These are phyloP conservation scores for Cytauxzoon felis DNA, from an alignment of 169 alveolate species.

Conservation along the genomic window DNA sequence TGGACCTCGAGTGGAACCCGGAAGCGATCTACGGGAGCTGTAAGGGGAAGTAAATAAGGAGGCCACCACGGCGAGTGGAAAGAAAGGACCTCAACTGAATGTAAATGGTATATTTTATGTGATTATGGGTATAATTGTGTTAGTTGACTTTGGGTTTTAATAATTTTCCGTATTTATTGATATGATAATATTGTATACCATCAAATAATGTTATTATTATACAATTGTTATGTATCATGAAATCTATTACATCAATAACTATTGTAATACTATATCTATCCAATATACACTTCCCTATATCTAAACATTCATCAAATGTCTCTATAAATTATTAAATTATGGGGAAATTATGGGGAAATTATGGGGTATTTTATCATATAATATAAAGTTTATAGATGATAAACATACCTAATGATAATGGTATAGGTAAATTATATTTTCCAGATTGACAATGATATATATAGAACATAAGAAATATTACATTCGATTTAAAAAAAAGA, in stretches of 20 bases:
- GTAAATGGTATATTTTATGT: background rate
- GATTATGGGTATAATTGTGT: background rate
- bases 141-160: background rate
- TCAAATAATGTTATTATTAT: slow-evolving; percentile 28
- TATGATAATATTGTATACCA: slow-evolving; percentile 51
- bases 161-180: slow-evolving; percentile 31
- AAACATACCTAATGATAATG: slow-evolving; percentile 37
- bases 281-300: background rate
- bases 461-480: slow-evolving; percentile 42
- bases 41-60: too few species aligned
- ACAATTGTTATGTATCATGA: slow-evolving; percentile 22
- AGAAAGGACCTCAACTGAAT: too few species aligned
- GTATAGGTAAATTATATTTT: slow-evolving; percentile 18
- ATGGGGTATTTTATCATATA: too few species aligned
- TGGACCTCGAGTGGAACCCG: too few species aligned
- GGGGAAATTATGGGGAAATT: background rate
- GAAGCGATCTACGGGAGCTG: too few species aligned
- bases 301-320: slow-evolving; percentile 29
- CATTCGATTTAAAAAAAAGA: slow-evolving; percentile 8
- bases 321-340: background rate
- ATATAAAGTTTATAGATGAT: background rate
- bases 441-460: slow-evolving; percentile 41
- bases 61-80: too few species aligned
- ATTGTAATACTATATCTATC: slow-evolving; percentile 6
- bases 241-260: slow-evolving; percentile 28